phyloP scores from a whole-genome alignment of 2,329 filamentous ascomycete genomes.

The Sarocladium brachiariae region DNA sequence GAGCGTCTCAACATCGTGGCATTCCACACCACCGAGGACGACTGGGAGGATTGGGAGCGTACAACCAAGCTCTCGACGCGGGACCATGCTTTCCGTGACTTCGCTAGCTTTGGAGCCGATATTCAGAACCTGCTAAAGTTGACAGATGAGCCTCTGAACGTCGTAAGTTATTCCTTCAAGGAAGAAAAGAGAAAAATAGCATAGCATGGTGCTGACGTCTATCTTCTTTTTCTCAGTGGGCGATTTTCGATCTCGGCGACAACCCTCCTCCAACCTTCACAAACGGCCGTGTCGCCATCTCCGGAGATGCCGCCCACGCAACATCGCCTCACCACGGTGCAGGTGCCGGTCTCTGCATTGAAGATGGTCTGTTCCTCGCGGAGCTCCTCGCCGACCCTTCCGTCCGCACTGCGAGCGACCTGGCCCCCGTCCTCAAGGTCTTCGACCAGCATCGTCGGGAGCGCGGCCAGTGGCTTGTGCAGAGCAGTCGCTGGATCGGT shows the following conservation, averaged over 20 bases:
- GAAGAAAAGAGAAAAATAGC: background rate
- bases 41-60: conserved; percentile 21
- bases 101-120: conserved; percentile 24
- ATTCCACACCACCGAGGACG: conserved; percentile 24
- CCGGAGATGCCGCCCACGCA: conserved; percentile 59
- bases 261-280: conserved; percentile 34
- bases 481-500: conserved; percentile 38
- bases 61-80: conserved; percentile 19
- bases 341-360: conserved; percentile 51
- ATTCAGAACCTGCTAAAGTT: conserved; percentile 24
- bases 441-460: conserved; percentile 44
- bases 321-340: conserved; percentile 54
- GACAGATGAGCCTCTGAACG: conserved; percentile 21
- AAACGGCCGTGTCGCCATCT: conserved; percentile 37
- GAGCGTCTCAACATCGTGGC: conserved; percentile 50
- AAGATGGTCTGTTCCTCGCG: conserved; percentile 39
- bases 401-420: conserved; percentile 23
- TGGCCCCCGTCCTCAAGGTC: conserved; percentile 39
- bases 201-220: background rate
- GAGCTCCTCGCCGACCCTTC: conserved; percentile 38
- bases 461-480: conserved; percentile 41
- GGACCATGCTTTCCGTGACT: conserved; percentile 27
- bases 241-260: conserved; percentile 39
- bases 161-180: conserved; percentile 15
- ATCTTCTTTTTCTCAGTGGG: conserved; percentile 27